phyloP scores from a whole-genome alignment of 441 rosid species.

The Adansonia gregorii region DNA sequence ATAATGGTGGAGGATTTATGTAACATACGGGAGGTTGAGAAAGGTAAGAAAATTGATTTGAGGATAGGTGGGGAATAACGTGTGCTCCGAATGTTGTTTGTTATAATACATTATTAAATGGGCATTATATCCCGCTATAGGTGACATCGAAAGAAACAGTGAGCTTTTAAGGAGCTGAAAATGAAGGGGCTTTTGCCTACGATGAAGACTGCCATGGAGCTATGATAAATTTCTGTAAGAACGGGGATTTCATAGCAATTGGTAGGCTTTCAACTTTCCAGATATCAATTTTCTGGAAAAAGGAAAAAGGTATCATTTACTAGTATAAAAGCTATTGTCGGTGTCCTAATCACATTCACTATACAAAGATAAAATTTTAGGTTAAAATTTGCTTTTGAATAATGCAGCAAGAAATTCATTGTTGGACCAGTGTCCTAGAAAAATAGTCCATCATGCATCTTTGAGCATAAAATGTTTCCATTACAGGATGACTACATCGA shows the following conservation, averaged over 20 bases:
- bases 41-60: conserved; percentile 59
- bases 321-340: neutral
- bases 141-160: conserved; percentile 49
- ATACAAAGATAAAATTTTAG: neutral
- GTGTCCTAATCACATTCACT: neutral
- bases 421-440: neutral
- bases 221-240: conserved; percentile 59
- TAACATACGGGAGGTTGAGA: conserved; percentile 65
- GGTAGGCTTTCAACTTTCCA: conserved; percentile 38
- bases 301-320: neutral
- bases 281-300: neutral
- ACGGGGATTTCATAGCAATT: conserved; percentile 56
- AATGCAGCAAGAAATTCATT: neutral
- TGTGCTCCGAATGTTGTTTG: conserved; percentile 80
- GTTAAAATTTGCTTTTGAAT: neutral
- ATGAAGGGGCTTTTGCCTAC: conserved; percentile 76
- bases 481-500: neutral
- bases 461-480: neutral
- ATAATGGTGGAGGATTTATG: conserved; percentile 71
- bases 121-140: conserved; percentile 51
- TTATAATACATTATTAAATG: conserved; percentile 74
- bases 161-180: conserved; percentile 64
- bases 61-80: conserved; percentile 72
- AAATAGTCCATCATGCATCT: neutral
- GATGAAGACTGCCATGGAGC: conserved; percentile 61